Evolutionary conservation across 2,329 filamentous ascomycete species (phyloP), one percentile per base, ranked within the genome.

Genomic region (Cordyceps cateniannulata): DNA sequence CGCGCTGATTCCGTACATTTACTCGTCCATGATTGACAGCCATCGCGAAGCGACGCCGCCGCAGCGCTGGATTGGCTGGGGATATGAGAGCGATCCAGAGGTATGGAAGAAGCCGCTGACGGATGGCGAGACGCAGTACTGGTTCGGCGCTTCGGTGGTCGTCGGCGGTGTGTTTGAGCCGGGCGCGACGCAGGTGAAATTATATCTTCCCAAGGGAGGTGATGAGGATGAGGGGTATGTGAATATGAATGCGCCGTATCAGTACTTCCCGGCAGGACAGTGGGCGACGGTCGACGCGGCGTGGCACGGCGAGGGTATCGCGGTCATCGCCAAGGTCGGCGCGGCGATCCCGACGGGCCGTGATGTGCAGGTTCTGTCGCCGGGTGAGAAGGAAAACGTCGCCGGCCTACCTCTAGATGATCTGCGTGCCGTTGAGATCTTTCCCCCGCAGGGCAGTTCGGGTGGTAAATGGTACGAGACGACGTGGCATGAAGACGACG

Each of bases 41-140:
- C 87, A 90, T 68, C 71, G 76, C 51, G 79, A 74, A 0, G 88
- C 88, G 0, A 74, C 77, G 0, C 86, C 88, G 1, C 84, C 87
- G 0, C 87, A 90, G 66, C 77, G 87, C 56, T 91, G 88, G 88
- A 84, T 85, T 0, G 88, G 88, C 0, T 90, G 87, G 86, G 87
- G 86, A 27, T 89, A 87, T 66, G 87, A 90, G 68, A 67, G 73
- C 0, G 88, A 91, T 65, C 75, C 84, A 0, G 83, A 85, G 62
- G 83, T 91, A 0, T 91, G 88, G 88, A 83, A 75, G 2, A 77
- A 77, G 52, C 67, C 76, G 0, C 73, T 90, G 3, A 85, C 81
- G 60, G 77, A 81, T 32, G 87, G 87, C 8, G 88, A 90, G 65
- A 82, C 82, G 4, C 87, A 91, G 68, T 91, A 86, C 74, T 91